Evolutionary conservation across 2,329 filamentous ascomycete genomes (phyloP).

Genomic region (Neocatenulostroma microsporum): DNA sequence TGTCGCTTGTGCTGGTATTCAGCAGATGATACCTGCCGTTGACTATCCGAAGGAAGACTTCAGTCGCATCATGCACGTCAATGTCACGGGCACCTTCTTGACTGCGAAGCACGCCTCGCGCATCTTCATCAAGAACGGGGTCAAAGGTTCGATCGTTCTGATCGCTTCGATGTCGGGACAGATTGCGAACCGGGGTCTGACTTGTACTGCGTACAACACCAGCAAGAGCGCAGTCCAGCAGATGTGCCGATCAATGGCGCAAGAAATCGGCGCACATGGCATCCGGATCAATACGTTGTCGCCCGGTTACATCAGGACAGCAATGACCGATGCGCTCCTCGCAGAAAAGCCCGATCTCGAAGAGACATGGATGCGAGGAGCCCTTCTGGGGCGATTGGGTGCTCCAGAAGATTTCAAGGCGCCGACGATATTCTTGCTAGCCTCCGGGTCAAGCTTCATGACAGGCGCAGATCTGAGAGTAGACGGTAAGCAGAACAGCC

Average conservation of each 20-base stretch:
- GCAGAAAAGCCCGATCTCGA: slow-evolving; percentile 40
- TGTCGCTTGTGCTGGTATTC: slow-evolving; percentile 3
- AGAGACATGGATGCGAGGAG: slow-evolving; percentile 45
- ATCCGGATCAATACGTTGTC: slow-evolving; percentile 45
- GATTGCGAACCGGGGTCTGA: slow-evolving; percentile 36
- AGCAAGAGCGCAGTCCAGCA: slow-evolving; percentile 51
- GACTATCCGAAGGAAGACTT: slow-evolving; percentile 36
- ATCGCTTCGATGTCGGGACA: slow-evolving; percentile 33
- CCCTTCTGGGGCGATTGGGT: slow-evolving; percentile 46
- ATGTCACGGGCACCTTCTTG: slow-evolving; percentile 32
- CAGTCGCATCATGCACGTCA: slow-evolving; percentile 28
- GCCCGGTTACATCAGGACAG: slow-evolving; percentile 38
- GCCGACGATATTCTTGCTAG: slow-evolving; percentile 58
- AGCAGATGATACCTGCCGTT: slow-evolving; percentile 1
- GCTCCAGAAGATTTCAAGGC: slow-evolving; percentile 51
- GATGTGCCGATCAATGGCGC: slow-evolving; percentile 45
- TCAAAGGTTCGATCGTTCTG: slow-evolving; percentile 31
- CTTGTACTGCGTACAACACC: slow-evolving; percentile 45
- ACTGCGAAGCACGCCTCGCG: slow-evolving; percentile 28
- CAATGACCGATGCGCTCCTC: slow-evolving; percentile 22
- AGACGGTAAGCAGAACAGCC: no score
- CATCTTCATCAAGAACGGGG: slow-evolving; percentile 25
- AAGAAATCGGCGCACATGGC: slow-evolving; percentile 42
- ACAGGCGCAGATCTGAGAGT: slow-evolving; percentile 61
- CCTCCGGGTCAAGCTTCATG: slow-evolving; percentile 61